Conservation (phyloP, 2,329 filamentous ascomycete species). For the Exophiala sp. region DNA sequence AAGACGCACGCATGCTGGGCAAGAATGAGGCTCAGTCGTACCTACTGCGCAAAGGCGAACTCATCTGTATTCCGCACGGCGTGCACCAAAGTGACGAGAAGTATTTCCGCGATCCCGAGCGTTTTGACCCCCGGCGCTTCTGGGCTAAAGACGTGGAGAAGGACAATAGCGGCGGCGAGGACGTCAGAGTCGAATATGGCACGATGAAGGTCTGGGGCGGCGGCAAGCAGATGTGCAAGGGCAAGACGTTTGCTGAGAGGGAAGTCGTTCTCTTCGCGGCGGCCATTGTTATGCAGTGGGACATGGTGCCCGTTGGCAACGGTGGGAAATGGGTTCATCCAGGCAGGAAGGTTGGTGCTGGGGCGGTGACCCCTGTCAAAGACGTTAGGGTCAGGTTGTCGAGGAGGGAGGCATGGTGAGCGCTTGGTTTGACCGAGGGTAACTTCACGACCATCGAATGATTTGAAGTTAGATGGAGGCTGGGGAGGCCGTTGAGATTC, state of each 20-base stretch:
- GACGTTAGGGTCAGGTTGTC: constrained; percentile 56
- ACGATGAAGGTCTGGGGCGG: constrained; percentile 50
- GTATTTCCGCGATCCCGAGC: constrained; percentile 34
- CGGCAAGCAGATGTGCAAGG: constrained; percentile 50
- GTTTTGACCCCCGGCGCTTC: constrained; percentile 46
- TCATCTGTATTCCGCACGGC: constrained; percentile 44
- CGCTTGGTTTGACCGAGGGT: neutral
- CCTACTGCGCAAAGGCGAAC: constrained; percentile 41
- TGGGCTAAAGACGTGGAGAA: constrained; percentile 37
- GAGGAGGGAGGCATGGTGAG: constrained; percentile 32
- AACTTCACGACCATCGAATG: neutral
- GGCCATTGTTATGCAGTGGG: constrained; percentile 54
- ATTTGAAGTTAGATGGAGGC: no score
- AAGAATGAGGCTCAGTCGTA: constrained; percentile 37
- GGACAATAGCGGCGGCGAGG: constrained; percentile 33
- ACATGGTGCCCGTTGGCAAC: constrained; percentile 48
- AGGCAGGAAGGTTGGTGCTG: constrained; percentile 45
- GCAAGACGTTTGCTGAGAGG: constrained; percentile 49
- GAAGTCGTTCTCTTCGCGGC: constrained; percentile 51
- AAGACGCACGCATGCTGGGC: constrained; percentile 36
- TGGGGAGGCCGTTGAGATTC: no score
- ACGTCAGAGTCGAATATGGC: constrained; percentile 37
- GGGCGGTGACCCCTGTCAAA: constrained; percentile 49
- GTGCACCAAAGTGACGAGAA: constrained; percentile 41
- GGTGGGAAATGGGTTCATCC: constrained; percentile 51